Percentiles rank a stretch among this genome's conserved stretches.
phyloP scores from a whole-genome alignment of 495 filamentous ascomycete species.

The Hyaloscypha hepaticicola region DNA sequence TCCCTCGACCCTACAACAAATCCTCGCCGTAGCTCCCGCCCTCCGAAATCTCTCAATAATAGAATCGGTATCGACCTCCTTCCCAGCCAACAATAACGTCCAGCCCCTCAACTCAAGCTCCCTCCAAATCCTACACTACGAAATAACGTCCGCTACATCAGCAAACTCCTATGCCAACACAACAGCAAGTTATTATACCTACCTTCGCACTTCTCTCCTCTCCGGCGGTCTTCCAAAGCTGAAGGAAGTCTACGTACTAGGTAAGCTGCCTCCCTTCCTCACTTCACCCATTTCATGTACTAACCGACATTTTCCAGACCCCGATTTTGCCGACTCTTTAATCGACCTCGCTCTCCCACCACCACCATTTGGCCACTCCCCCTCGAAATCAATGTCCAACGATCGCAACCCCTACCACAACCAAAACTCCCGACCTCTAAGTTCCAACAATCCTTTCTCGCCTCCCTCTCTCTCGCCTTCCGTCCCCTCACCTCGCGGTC shows the following conservation, averaged over 20 bases:
- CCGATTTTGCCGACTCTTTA: conserved; percentile 68
- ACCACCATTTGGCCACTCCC: conserved; percentile 39
- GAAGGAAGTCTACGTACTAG: conserved; percentile 73
- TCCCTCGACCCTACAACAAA: conserved; percentile 58
- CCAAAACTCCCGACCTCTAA: conserved; percentile 13
- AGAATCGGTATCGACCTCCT: conserved; percentile 63
- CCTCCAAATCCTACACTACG: conserved; percentile 72
- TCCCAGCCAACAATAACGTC: conserved; percentile 54
- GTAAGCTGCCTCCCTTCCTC: neutral
- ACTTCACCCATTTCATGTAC: neutral
- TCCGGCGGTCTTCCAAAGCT: conserved; percentile 72
- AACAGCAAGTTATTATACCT: conserved; percentile 74
- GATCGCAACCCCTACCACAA: neutral
- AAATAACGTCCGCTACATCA: conserved; percentile 65
- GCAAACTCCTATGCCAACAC: conserved; percentile 57
- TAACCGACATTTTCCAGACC: conserved; percentile 45
- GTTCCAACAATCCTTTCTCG: conserved; percentile 21
- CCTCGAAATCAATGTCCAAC: conserved; percentile 18
- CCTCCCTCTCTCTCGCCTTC: neutral
- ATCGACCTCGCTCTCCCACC: conserved; percentile 60
- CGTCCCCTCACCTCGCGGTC: conserved; percentile 26
- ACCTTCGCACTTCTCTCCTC: conserved; percentile 79
- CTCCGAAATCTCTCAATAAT: conserved; percentile 66
- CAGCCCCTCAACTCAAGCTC: conserved; percentile 65
- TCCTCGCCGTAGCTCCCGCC: conserved; percentile 59